phyloP scores from a whole-genome alignment of 2,329 filamentous ascomycete species.

The Blumeria hordei region DNA sequence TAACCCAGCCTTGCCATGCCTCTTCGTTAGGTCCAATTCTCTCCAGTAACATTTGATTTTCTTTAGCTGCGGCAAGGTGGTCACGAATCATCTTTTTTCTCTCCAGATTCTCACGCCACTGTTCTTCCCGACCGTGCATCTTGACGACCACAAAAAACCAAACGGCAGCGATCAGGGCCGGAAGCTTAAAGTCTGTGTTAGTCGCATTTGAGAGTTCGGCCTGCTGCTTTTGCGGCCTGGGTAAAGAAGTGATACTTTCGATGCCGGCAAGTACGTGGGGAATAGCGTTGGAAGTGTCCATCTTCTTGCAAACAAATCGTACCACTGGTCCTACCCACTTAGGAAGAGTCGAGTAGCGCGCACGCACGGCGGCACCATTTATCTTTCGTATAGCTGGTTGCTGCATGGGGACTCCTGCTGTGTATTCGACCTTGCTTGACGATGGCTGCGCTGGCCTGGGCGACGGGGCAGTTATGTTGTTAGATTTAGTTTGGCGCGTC shows the following conservation, averaged over 20 bases:
- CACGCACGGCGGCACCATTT: too few relatives aligned
- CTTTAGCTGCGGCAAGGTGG: slow-evolving; percentile 17
- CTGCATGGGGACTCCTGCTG: slow-evolving; percentile 15
- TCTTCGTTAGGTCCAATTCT: slow-evolving; percentile 22
- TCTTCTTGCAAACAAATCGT: slow-evolving; percentile 36
- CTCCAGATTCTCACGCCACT: slow-evolving; percentile 22
- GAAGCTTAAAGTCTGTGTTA: slow-evolving; percentile 18
- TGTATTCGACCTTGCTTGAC: slow-evolving; percentile 22
- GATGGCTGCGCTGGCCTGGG: background rate
- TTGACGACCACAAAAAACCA: slow-evolving; percentile 34
- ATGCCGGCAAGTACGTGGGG: slow-evolving; percentile 56
- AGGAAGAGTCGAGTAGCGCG: slow-evolving; percentile 17
- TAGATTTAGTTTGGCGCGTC: background rate
- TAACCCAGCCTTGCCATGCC: slow-evolving; percentile 28
- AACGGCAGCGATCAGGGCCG: slow-evolving; percentile 32
- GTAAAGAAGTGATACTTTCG: slow-evolving; percentile 22
- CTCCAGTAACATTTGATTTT: slow-evolving; percentile 18
- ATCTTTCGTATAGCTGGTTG: too few relatives aligned
- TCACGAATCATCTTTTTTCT: slow-evolving; percentile 23
- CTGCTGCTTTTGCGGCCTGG: slow-evolving; percentile 4
- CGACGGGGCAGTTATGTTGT: slow-evolving; percentile 1
- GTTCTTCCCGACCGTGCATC: slow-evolving; percentile 16
- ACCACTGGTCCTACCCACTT: slow-evolving; percentile 48
- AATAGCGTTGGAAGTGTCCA: slow-evolving; percentile 34
- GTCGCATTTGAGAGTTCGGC: slow-evolving; percentile 1